Percentiles rank a stretch among this genome's conserved stretches.
These are phyloP conservation scores for Fusarium miscanthi DNA, from an alignment of 2,329 filamentous ascomycete genomes.

Conservation along the genomic window DNA sequence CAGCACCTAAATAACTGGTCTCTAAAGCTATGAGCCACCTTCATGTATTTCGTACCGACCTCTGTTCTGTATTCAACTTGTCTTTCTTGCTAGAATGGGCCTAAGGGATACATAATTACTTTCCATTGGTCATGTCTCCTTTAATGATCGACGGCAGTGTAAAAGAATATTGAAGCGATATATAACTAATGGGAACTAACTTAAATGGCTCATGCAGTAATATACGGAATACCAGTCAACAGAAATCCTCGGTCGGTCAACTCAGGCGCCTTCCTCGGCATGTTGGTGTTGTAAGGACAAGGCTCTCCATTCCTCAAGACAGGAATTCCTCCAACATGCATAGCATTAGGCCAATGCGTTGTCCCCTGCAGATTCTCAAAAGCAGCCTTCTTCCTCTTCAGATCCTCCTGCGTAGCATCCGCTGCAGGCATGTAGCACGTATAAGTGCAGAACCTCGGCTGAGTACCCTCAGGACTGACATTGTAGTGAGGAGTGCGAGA, in stretches of 20 bases:
- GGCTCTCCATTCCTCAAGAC: conserved; percentile 8
- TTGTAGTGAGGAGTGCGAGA: conserved; percentile 20
- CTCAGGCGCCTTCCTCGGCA: not conserved
- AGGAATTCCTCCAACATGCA: conserved; percentile 17
- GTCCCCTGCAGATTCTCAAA: conserved; percentile 8
- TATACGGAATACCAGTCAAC: conserved; percentile 12
- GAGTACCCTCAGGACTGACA: not conserved
- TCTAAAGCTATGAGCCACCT: too few relatives aligned
- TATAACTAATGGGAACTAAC: not conserved
- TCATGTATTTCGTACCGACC: too few relatives aligned
- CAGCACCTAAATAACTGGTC: too few relatives aligned
- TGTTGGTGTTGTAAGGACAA: conserved; percentile 14
- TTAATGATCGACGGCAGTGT: too few relatives aligned
- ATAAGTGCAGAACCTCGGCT: conserved; percentile 3
- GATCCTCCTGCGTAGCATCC: conserved; percentile 1
- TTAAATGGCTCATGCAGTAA: not conserved
- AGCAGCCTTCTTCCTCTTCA: conserved; percentile 18
- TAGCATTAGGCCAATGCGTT: conserved; percentile 15
- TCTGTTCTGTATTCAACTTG: too few relatives aligned
- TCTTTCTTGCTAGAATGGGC: too few relatives aligned
- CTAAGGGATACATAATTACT: too few relatives aligned
- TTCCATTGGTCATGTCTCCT: not conserved
- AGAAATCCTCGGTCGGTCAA: not conserved
- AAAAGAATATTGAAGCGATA: too few relatives aligned
- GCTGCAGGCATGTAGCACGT: conserved; percentile 19